These are phyloP conservation scores for Ceratocystis alfenasii DNA, from an alignment of 2,329 filamentous ascomycete species.

Conservation along the genomic window DNA sequence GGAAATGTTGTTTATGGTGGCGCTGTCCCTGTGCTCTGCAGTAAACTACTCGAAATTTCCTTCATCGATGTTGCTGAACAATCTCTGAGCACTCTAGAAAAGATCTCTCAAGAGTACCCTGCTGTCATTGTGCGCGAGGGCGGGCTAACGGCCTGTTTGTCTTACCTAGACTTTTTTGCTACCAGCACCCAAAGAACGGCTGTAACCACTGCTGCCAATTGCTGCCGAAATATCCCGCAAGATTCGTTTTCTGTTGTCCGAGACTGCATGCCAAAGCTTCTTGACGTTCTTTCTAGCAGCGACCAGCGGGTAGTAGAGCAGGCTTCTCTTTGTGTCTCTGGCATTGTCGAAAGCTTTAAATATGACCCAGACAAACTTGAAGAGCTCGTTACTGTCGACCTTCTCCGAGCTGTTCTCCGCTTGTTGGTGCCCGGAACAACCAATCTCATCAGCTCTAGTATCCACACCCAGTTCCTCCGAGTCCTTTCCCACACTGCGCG, in stretches of 20 bases:
- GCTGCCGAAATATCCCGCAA: conserved; percentile 89
- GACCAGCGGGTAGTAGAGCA: conserved; percentile 97
- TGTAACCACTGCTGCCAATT: conserved; percentile 94
- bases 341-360: conserved; percentile 95
- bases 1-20: conserved; percentile 96
- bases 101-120: conserved; percentile 93
- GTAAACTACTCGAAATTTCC: conserved; percentile 88
- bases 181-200: conserved; percentile 94
- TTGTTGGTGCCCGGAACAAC: conserved; percentile 87
- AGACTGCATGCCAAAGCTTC: conserved; percentile 91
- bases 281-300: conserved; percentile 79
- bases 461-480: conserved; percentile 91
- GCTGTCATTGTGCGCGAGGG: conserved; percentile 91
- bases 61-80: conserved; percentile 98
- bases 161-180: conserved; percentile 92
- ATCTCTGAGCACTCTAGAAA: conserved; percentile 88
- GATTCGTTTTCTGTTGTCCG: conserved; percentile 85
- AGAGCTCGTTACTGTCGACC: conserved; percentile 76
- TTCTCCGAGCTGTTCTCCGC: conserved; percentile 73
- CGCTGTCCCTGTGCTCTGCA: conserved; percentile 85
- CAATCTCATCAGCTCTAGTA: conserved; percentile 84
- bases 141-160: conserved; percentile 86
- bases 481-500: conserved; percentile 83
- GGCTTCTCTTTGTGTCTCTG: conserved; percentile 84
- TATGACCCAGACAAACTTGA: conserved; percentile 79